Base-by-base conservation (phyloP, 805 yeast genomes). In the Metschnikowia shivogae region DNA sequence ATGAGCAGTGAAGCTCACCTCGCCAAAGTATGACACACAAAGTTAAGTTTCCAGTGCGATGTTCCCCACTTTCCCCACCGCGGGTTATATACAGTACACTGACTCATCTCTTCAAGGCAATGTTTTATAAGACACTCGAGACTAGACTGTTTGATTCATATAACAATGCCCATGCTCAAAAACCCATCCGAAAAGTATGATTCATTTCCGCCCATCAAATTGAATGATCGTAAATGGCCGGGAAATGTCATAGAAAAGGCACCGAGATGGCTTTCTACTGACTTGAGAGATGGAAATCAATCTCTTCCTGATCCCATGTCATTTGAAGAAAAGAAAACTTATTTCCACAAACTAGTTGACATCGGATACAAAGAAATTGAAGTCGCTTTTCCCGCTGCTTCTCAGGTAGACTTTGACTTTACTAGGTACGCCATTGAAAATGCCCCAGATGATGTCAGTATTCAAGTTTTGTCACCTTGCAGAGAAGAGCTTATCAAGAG, bases 261-360 rank as follows among this genome's bases (percentile, higher is more conserved):
- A 3, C 95, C 95, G 17, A 71, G 93, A 54, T 86, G 93, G 93
- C 70, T 86, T 38, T 82, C 90, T 17, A 86, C 95, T 3, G 95
- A 86, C 59, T 72, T 86, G 49, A 76, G 95, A 57, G 95, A 86
- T 60, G 95, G 95, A 28, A 86, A 86, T 64, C 93, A 86, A 67
- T 82, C 90, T 5, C 73, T 86, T 54, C 92, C 93, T 0, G 93
- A 86, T 59, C 95, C 93, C 43, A 86, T 86, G 95, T 73, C 84
- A n/a, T 72, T 84, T 35, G 82, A 70, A n/a, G 90, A 86, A 57
- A 86, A 86, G 66, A 81, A 81, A 58, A 77, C 72, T 44, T 86
- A 82, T 65, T 84, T 85, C 62, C 67, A 77, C 44, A 82, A 84
- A 61, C 70, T 86, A 34, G 75, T 85, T 12, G 85, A 82, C 24